Conservation (phyloP, 2,329 filamentous ascomycete genomes). For the Capronia americana region DNA sequence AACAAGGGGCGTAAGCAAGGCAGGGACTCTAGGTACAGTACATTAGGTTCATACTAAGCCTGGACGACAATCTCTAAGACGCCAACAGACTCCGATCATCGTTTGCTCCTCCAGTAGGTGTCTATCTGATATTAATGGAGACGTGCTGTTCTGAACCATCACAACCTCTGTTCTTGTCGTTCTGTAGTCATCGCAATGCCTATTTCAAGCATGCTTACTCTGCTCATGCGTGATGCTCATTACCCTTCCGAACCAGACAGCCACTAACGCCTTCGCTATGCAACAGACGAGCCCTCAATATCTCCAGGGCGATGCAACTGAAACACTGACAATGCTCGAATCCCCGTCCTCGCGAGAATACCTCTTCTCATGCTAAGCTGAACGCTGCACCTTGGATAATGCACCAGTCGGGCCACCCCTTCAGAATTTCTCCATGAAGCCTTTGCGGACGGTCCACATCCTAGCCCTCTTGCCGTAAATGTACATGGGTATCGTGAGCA, state of each 20-base stretch:
- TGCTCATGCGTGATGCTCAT: background rate
- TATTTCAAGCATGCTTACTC: background rate
- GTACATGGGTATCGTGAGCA: conserved; percentile 87
- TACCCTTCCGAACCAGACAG: background rate
- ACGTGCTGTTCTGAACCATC: background rate
- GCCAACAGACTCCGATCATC: background rate
- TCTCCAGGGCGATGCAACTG: background rate
- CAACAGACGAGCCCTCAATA: background rate
- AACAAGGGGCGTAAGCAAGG: too few species aligned
- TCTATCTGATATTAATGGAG: background rate
- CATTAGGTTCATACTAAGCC: too few species aligned
- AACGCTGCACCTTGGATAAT: background rate
- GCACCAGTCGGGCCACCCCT: background rate
- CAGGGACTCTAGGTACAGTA: too few species aligned
- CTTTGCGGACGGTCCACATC: conserved; percentile 92
- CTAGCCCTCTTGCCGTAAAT: conserved; percentile 87
- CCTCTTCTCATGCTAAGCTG: background rate
- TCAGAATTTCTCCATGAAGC: conserved; percentile 80
- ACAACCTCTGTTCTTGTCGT: background rate
- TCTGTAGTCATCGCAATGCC: background rate
- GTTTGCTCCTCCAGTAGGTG: background rate
- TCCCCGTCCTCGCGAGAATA: background rate
- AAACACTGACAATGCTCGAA: background rate
- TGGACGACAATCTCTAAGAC: background rate
- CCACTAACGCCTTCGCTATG: conserved; percentile 14